Evolutionary conservation across 306 rosid genomes (phyloP), one percentile per base, ranked within the genome.

Genomic region (Casuarina equisetifolia): DNA sequence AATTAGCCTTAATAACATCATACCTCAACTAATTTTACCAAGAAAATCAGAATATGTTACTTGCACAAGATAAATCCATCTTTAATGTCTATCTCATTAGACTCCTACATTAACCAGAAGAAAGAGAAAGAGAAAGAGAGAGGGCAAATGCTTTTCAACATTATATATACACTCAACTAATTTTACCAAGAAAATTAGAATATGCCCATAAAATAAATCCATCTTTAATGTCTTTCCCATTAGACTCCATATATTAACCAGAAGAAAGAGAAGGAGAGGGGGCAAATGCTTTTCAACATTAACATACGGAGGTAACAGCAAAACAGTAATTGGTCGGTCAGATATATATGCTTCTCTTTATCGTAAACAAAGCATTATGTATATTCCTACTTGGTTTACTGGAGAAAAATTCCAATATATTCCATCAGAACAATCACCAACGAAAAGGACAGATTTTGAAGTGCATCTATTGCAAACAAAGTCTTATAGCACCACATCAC

Each of bases 361-460:
- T 73, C 32, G 19, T 61, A 17, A 52, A 54, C 48, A 54, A 68
- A 19, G 19, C 32, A 16, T 25, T 36, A 19, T 25, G 32, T 43
- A 55, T 12, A 45, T 42, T 50, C 45, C 17, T 20, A n/a, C 68
- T 66, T 66, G 66, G 43, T 73, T 63, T 73, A 39, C 59, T 58
- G 42, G 52, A 35, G 40, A 46, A 52, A 5, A 55, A 10, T 40
- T 70, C 53, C 20, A 61, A 49, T 25, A 61, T 61, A 38, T 4
- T 61, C 6, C 13, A 61, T 61, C 43, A 12, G 12, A 62, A 62
- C 5, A 61, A 61, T 35, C 15, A 61, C 19, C 16, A 9, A 46
- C 7, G 0, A 48, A 32, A 35, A 61, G n/a, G 43, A 11, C 32
- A 35, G 68, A 61, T 61, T 36, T 50, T 46, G 66, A 74, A 46